These are phyloP conservation scores for Tagetes patula DNA, from an alignment of 129 eudicot genomes.

Conservation along the genomic window DNA sequence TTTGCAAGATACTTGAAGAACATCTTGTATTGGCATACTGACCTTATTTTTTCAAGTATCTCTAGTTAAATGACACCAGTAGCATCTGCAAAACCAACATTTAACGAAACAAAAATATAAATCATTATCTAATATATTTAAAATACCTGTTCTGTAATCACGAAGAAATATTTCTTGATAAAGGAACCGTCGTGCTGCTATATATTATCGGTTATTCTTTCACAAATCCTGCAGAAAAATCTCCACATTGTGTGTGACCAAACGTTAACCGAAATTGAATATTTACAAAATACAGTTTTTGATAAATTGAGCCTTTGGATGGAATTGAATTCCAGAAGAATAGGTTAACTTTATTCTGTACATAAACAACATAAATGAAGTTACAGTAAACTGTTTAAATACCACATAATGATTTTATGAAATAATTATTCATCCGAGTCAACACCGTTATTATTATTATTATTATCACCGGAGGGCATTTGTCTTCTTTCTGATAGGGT, in stretches of 20 bases:
- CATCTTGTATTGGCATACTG: too few relatives aligned
- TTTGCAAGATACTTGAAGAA: too few relatives aligned
- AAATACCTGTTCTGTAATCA: slow-evolving; percentile 20
- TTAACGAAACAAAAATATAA: background rate
- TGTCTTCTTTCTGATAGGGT: slow-evolving; percentile 66
- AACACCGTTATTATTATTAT: slow-evolving; percentile 8
- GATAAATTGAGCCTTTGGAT: slow-evolving; percentile 41
- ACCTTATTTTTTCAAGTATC: background rate
- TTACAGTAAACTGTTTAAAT: slow-evolving; percentile 46
- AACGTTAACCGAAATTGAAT: slow-evolving; percentile 32
- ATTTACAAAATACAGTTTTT: slow-evolving; percentile 47
- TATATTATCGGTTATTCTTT: background rate
- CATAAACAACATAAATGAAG: slow-evolving; percentile 64
- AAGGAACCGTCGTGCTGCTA: background rate
- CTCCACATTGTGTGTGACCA: slow-evolving; percentile 41
- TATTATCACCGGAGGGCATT: slow-evolving; percentile 54
- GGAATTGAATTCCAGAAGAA: slow-evolving; percentile 52
- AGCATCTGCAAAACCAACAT: slow-evolving; percentile 6
- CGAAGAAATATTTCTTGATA: background rate
- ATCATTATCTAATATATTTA: slow-evolving; percentile 7
- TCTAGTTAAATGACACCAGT: background rate
- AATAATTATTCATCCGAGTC: slow-evolving; percentile 57
- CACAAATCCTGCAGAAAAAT: slow-evolving; percentile 15
- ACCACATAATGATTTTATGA: slow-evolving; percentile 38
- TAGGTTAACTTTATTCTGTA: slow-evolving; percentile 54